Evolutionary conservation across 169 alveolate species (phyloP).

Genomic region (Plasmodium vivax): DNA sequence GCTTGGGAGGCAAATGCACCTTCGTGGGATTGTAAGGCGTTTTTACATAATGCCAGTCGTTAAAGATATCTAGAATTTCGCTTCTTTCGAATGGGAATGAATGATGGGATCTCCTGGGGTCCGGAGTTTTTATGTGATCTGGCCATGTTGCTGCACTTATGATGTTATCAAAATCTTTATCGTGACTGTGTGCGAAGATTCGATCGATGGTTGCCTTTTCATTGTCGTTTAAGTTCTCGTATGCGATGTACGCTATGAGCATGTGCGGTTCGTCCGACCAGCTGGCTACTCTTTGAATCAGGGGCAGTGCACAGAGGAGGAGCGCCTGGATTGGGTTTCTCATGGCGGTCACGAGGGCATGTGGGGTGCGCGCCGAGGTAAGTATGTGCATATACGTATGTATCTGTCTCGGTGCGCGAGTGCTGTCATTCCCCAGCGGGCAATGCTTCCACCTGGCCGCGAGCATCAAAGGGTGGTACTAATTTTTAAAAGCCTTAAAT

Average conservation of each 20-base stretch:
- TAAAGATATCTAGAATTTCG: conserved; percentile 44
- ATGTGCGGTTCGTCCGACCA: conserved; percentile 67
- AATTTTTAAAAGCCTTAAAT: background rate
- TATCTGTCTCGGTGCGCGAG: background rate
- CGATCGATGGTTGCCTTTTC: conserved; percentile 9
- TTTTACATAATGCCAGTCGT: conserved; percentile 42
- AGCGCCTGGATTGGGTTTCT: conserved; percentile 4
- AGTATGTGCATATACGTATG: background rate
- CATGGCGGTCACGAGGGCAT: background rate
- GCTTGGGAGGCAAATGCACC: background rate
- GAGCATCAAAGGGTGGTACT: background rate
- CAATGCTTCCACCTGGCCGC: background rate
- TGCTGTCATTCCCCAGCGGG: background rate
- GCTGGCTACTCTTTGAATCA: conserved; percentile 3
- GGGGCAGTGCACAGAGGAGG: background rate
- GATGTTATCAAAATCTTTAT: background rate
- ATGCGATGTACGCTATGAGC: conserved; percentile 29
- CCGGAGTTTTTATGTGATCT: conserved; percentile 6
- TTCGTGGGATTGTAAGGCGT: conserved; percentile 28
- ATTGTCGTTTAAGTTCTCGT: background rate
- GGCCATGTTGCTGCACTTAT: conserved; percentile 53
- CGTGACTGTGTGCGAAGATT: background rate
- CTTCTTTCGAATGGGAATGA: background rate
- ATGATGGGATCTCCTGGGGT: background rate
- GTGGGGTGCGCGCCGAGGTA: background rate